Conservation (phyloP, 345 rosid species). For the Euclidium syriacum region DNA sequence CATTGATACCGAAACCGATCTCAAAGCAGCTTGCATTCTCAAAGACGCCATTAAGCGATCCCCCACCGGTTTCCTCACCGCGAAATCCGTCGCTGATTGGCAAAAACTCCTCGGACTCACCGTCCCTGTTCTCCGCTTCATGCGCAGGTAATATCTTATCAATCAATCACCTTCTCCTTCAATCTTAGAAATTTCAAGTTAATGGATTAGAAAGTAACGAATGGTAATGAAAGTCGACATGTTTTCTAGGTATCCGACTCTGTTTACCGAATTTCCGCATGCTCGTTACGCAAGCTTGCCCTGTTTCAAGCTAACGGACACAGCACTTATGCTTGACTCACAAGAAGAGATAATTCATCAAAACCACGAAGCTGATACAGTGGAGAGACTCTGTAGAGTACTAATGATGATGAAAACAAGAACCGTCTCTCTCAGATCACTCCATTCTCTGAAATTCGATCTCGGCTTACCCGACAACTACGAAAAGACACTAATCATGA, state of each 20-base stretch:
- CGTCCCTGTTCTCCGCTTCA: slow-evolving; percentile 84
- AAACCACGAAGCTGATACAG: slow-evolving; percentile 53
- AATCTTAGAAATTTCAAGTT: neutral
- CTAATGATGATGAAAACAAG: slow-evolving; percentile 85
- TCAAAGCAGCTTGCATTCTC: slow-evolving; percentile 84
- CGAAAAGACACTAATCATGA: slow-evolving; percentile 57
- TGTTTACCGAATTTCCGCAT: slow-evolving; percentile 85
- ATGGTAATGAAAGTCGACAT: neutral
- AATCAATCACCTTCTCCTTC: neutral
- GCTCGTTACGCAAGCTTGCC: slow-evolving; percentile 73
- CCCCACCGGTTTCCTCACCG: slow-evolving; percentile 79
- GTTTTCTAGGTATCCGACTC: slow-evolving; percentile 79
- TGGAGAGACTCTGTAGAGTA: slow-evolving; percentile 75
- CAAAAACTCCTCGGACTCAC: slow-evolving; percentile 94
- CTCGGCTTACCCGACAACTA: slow-evolving; percentile 81
- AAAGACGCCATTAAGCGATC: slow-evolving; percentile 92
- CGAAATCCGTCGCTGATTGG: slow-evolving; percentile 86
- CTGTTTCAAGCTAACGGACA: slow-evolving; percentile 80
- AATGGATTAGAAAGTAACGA: neutral
- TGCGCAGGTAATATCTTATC: slow-evolving; percentile 61
- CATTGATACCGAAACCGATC: slow-evolving; percentile 82
- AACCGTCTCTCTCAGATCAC: slow-evolving; percentile 58
- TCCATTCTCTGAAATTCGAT: slow-evolving; percentile 77
- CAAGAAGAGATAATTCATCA: slow-evolving; percentile 70
- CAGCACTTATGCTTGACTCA: slow-evolving; percentile 71